Percentiles rank a stretch among this genome's conserved stretches.
Evolutionary conservation across 192 early-diverging fungal genomes (phyloP).

Genomic region (Coemansia sp.): DNA sequence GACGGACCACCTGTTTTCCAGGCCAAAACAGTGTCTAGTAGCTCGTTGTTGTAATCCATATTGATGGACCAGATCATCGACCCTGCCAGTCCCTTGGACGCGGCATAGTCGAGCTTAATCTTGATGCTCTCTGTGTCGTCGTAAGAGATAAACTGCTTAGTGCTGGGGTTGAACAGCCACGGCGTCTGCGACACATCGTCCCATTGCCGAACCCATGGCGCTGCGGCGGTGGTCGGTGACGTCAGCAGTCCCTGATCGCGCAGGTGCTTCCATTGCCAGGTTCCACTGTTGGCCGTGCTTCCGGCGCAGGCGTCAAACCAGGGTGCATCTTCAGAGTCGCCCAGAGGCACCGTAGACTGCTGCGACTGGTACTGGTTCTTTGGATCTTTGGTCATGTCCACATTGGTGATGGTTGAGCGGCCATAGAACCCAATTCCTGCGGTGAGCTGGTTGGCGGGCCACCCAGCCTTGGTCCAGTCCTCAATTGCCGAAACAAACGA

Average conservation of each 20-base stretch:
- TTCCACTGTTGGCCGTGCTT: slow-evolving; percentile 52
- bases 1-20: slow-evolving; percentile 6
- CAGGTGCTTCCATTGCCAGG: slow-evolving; percentile 68
- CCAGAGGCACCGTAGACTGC: slow-evolving; percentile 39
- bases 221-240: slow-evolving; percentile 48
- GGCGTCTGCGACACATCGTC: slow-evolving; percentile 61
- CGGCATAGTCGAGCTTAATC: slow-evolving; percentile 61
- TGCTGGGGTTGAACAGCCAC: slow-evolving; percentile 56
- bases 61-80: slow-evolving; percentile 59
- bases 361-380: slow-evolving; percentile 52
- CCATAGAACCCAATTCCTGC: slow-evolving; percentile 67
- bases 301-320: slow-evolving; percentile 57
- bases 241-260: slow-evolving; percentile 57
- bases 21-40: slow-evolving; percentile 34
- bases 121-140: slow-evolving; percentile 69
- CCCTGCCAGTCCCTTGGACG: slow-evolving; percentile 58
- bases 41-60: slow-evolving; percentile 56
- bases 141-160: slow-evolving; percentile 71
- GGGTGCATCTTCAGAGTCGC: slow-evolving; percentile 57
- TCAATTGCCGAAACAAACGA: slow-evolving; percentile 56
- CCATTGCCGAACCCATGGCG: slow-evolving; percentile 65
- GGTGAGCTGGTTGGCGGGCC: slow-evolving; percentile 61
- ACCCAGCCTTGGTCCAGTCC: slow-evolving; percentile 58
- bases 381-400: slow-evolving; percentile 56
- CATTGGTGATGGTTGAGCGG: slow-evolving; percentile 42